These are phyloP conservation scores for Acanthamoeba triangularis DNA, from an alignment of 208 protist species.

Conservation along the genomic window DNA sequence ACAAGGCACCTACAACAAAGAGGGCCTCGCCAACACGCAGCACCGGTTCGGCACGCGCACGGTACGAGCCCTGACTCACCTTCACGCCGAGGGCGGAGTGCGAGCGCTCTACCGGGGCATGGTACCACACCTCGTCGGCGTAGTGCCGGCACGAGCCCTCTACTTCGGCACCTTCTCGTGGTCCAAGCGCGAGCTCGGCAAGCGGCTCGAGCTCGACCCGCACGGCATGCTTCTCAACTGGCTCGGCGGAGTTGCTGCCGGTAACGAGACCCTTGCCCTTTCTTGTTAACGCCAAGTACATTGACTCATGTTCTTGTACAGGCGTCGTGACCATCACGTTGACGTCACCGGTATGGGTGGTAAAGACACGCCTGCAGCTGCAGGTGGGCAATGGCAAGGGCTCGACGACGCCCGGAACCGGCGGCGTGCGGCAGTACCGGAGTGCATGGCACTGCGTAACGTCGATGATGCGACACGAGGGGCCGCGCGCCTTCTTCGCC, in stretches of 20 bases:
- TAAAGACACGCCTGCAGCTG: slow-evolving; percentile 84
- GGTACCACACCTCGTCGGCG: slow-evolving; percentile 82
- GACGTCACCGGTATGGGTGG: slow-evolving; percentile 80
- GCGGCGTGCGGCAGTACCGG: background rate
- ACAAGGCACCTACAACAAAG: slow-evolving; percentile 66
- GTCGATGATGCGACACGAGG: slow-evolving; percentile 75
- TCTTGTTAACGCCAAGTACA: background rate
- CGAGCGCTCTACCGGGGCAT: slow-evolving; percentile 81
- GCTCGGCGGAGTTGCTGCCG: background rate
- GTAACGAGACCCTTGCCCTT: background rate
- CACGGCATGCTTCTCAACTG: slow-evolving; percentile 11
- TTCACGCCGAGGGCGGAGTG: slow-evolving; percentile 74
- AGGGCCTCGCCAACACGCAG: slow-evolving; percentile 49
- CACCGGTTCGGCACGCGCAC: slow-evolving; percentile 75
- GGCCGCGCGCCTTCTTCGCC: slow-evolving; percentile 78
- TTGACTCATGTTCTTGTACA: background rate
- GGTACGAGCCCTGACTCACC: slow-evolving; percentile 55
- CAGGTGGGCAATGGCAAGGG: slow-evolving; percentile 32
- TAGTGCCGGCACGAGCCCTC: slow-evolving; percentile 82
- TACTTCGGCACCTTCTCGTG: slow-evolving; percentile 74
- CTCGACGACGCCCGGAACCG: background rate
- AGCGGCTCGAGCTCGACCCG: background rate
- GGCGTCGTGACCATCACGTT: slow-evolving; percentile 75
- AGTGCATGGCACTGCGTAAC: slow-evolving; percentile 28
- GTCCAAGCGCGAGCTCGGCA: background rate